Base-by-base conservation (phyloP, 2,329 filamentous ascomycete genomes). In the Stagonosporopsis tanaceti region DNA sequence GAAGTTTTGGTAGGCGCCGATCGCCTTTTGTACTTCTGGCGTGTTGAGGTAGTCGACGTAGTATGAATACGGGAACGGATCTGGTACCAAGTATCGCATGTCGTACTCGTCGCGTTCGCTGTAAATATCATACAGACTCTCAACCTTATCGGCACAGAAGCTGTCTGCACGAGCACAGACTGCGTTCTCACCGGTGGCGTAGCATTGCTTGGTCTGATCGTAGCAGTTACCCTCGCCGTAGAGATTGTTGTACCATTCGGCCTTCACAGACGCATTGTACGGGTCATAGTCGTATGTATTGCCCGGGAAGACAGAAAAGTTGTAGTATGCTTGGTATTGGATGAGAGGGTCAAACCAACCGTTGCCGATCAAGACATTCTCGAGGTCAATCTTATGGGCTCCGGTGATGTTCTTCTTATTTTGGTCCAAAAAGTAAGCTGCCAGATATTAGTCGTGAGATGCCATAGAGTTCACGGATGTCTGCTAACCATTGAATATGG, bases 141-240 rank as follows among this genome's bases (percentile, higher is more conserved):
- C 83, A 3, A 88, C 83, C 27, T 85, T 76, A 48, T 75, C 58
- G 34, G 74, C 76, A 74, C 86, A 89, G 71, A 85, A 87, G 54
- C 72, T 74, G 69, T 87, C 85, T 2, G 87, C 85, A 2, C 74
- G 69, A 1, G 71, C 66, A 75, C 86, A 89, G 44, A 85, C 71
- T 5, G 77, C 71, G 63, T 87, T 78, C 45, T 78, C 72, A 0
- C 83, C 83, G 4, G 78, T 79, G 1, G 77, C 77, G 59, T 82
- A 81, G 78, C 86, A 89, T 59, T 83, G 77, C 12, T 79, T 75
- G n/a, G 84, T 81, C 53, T 80, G 79, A 65, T 88, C 85, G 25
- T 84, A 71, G 70, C 87, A 89, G 70, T 88, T 87, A 30, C 86
- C 86, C 2, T 77, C 66, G 1, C 85, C 86, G 67, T 87, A 88